These are phyloP conservation scores for Royoungia palumana DNA, from an alignment of 768 basidiomycete species.

Conservation along the genomic window DNA sequence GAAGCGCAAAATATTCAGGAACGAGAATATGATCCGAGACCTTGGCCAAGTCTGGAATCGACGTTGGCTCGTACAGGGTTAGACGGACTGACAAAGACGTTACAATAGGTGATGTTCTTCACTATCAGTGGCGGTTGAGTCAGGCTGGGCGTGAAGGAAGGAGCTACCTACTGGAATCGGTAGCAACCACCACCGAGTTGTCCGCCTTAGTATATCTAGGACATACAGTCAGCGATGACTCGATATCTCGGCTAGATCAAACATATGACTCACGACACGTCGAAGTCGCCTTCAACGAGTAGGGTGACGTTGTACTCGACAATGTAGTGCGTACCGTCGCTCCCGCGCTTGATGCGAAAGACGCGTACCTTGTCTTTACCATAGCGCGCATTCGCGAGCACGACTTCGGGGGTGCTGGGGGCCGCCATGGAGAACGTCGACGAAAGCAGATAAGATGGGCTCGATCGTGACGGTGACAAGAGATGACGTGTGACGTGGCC, in stretches of 20 bases:
- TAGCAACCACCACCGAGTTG: slow-evolving; percentile 85
- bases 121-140: slow-evolving; percentile 36
- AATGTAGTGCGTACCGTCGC: slow-evolving; percentile 56
- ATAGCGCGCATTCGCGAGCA: slow-evolving; percentile 57
- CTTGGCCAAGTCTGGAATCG: slow-evolving; percentile 70
- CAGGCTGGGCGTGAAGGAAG: not conserved
- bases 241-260: not conserved
- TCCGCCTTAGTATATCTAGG: slow-evolving; percentile 83
- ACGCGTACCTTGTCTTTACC: slow-evolving; percentile 91
- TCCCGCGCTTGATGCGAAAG: slow-evolving; percentile 75
- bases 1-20: slow-evolving; percentile 83
- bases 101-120: slow-evolving; percentile 68
- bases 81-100: slow-evolving; percentile 3
- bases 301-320: slow-evolving; percentile 83
- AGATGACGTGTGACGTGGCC: no score
- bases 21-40: slow-evolving; percentile 81
- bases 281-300: slow-evolving; percentile 81
- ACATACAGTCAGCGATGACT: not conserved
- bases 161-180: slow-evolving; percentile 73
- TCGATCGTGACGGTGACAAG: no score
- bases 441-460: not conserved
- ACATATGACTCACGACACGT: slow-evolving; percentile 50
- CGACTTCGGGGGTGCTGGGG: slow-evolving; percentile 9
- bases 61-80: not conserved
- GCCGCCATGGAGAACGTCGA: slow-evolving; percentile 27